Conservation (phyloP, 2,329 filamentous ascomycete species). For the Exophiala viscosa region DNA sequence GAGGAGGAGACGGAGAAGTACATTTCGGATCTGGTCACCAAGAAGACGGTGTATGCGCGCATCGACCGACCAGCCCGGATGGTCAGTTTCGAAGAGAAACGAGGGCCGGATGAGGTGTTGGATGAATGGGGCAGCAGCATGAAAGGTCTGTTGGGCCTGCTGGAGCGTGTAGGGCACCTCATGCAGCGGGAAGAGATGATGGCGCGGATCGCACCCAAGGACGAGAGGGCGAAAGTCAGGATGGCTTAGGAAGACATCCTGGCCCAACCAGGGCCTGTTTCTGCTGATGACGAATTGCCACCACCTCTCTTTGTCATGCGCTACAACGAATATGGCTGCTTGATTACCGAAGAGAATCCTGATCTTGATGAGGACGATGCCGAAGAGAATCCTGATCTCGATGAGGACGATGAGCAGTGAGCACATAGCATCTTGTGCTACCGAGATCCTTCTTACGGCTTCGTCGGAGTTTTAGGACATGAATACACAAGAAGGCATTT, state of each 20-base stretch:
- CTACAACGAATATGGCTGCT: too few species aligned
- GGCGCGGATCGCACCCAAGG: slow-evolving; percentile 78
- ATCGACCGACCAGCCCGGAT: slow-evolving; percentile 91
- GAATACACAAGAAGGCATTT: too few species aligned
- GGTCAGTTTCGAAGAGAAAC: slow-evolving; percentile 90
- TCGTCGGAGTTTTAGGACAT: too few species aligned
- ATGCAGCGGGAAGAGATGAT: slow-evolving; percentile 99
- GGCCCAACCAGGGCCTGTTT: too few species aligned
- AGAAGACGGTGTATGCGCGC: slow-evolving; percentile 96
- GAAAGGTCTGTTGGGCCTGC: slow-evolving; percentile 79
- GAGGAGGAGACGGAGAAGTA: slow-evolving; percentile 99
- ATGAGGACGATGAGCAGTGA: too few species aligned
- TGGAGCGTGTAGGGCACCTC: slow-evolving; percentile 92
- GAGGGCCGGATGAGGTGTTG: slow-evolving; percentile 90
- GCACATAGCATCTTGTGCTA: too few species aligned
- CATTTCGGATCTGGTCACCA: slow-evolving; percentile 93
- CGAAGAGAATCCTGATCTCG: too few species aligned
- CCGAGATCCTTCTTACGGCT: too few species aligned
- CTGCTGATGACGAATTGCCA: too few species aligned
- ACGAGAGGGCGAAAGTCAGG: slow-evolving; percentile 13
- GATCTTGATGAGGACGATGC: too few species aligned
- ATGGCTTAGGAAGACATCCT: not conserved
- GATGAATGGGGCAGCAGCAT: slow-evolving; percentile 99
- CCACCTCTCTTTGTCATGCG: too few species aligned
- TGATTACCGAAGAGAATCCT: too few species aligned